Evolutionary conservation across 805 yeast genomes (phyloP).

Genomic region (Candida xyloterini): DNA sequence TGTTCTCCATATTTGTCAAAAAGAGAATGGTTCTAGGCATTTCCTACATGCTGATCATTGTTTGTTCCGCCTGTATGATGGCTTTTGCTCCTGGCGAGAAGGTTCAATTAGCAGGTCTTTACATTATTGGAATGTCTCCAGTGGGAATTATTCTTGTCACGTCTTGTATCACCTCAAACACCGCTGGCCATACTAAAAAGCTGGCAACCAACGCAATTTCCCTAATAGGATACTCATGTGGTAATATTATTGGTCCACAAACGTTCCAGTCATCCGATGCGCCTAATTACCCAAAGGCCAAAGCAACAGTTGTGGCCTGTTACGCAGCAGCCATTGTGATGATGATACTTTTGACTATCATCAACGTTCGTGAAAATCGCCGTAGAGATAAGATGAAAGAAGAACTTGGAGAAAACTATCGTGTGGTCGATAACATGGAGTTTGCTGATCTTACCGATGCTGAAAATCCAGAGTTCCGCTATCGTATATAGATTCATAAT

Average conservation of each 20-base stretch:
- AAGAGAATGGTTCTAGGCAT: slow-evolving; percentile 25
- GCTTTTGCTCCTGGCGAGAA: slow-evolving; percentile 21
- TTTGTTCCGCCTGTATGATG: slow-evolving; percentile 32
- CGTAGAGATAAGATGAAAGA: slow-evolving; percentile 27
- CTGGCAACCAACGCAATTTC: slow-evolving; percentile 36
- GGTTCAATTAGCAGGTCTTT: slow-evolving; percentile 30
- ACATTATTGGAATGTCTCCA: slow-evolving; percentile 25
- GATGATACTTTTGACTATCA: slow-evolving; percentile 37
- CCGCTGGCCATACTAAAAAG: slow-evolving; percentile 54
- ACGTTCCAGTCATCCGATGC: slow-evolving; percentile 44
- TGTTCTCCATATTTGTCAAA: slow-evolving; percentile 22
- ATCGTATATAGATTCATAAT: slow-evolving; percentile 13
- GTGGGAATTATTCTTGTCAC: slow-evolving; percentile 28
- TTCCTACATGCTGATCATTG: slow-evolving; percentile 14
- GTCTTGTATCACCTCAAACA: slow-evolving; percentile 31
- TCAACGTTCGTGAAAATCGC: slow-evolving; percentile 23
- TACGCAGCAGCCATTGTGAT: slow-evolving; percentile 30
- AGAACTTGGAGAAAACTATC: slow-evolving; percentile 10
- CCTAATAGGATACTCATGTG: slow-evolving; percentile 40
- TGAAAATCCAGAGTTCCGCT: slow-evolving; percentile 39
- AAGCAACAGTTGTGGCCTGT: slow-evolving; percentile 22
- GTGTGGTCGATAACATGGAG: slow-evolving; percentile 34
- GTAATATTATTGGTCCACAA: slow-evolving; percentile 53
- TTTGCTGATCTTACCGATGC: slow-evolving; percentile 46
- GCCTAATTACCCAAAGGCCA: slow-evolving; percentile 51